Evolutionary conservation across 176 grass and related monocot genomes (phyloP).

Genomic region (Rhynchospora breviuscula): DNA sequence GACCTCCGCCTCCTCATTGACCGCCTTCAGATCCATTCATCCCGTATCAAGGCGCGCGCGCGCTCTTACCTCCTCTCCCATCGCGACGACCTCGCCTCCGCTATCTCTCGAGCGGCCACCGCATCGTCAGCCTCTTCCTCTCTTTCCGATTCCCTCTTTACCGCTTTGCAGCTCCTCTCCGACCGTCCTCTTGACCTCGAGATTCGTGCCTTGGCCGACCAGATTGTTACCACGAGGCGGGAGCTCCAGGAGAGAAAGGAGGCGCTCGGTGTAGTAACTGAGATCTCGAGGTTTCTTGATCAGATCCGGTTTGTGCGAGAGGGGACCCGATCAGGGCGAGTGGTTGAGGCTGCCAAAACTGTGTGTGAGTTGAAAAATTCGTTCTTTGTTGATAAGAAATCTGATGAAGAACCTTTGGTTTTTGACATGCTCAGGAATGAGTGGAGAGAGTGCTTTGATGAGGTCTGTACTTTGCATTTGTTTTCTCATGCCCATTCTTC

Average conservation of each 20-base stretch:
- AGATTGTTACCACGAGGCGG: constrained; percentile 40
- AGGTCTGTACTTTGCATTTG: constrained; percentile 34
- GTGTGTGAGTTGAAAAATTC: constrained; percentile 44
- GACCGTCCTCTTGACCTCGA: constrained; percentile 59
- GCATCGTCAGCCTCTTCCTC: constrained; percentile 32
- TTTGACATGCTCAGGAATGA: constrained; percentile 64
- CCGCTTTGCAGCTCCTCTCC: constrained; percentile 54
- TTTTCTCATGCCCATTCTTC: not conserved
- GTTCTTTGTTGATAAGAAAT: constrained; percentile 19
- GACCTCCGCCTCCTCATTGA: constrained; percentile 93
- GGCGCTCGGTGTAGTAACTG: constrained; percentile 46
- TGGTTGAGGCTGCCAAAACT: constrained; percentile 38
- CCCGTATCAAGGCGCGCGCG: constrained; percentile 60
- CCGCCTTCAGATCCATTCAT: constrained; percentile 74
- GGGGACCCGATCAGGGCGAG: constrained; percentile 36
- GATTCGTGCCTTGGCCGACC: constrained; percentile 50
- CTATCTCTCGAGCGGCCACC: constrained; percentile 40
- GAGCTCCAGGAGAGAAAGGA: constrained; percentile 69
- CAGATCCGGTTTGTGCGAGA: constrained; percentile 49
- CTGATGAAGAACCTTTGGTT: constrained; percentile 47
- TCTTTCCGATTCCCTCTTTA: constrained; percentile 33
- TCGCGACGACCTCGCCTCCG: constrained; percentile 46
- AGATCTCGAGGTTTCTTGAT: constrained; percentile 39
- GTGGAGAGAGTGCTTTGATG: constrained; percentile 65
- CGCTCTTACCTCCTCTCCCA: constrained; percentile 62